Percentiles rank a stretch among this genome's conserved stretches.
Conservation (phyloP, 2,329 filamentous ascomycete genomes). For the Fusarium sp. region DNA sequence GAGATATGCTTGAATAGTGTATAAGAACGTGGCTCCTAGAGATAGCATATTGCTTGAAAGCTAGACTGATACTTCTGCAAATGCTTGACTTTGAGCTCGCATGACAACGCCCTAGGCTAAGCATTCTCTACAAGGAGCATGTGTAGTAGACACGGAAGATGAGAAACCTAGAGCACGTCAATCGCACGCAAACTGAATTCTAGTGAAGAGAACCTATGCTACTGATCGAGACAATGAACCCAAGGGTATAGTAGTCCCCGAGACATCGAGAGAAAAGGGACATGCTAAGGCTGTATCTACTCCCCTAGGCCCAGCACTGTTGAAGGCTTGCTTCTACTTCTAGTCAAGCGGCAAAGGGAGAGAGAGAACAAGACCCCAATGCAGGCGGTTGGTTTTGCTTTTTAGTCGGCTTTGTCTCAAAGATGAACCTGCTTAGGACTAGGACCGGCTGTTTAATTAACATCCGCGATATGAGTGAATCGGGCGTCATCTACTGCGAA, state of each 20-base stretch:
- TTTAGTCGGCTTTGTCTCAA: conserved; percentile 7
- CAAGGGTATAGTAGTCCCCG: not conserved
- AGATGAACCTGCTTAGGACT: not conserved
- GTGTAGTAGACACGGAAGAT: too few relatives aligned
- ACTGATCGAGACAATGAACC: not conserved
- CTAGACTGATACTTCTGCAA: too few relatives aligned
- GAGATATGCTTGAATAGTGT: too few relatives aligned
- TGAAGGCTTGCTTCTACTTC: not conserved
- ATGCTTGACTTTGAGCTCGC: too few relatives aligned
- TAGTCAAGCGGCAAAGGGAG: conserved; percentile 8
- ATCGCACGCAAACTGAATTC: not conserved
- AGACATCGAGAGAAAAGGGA: conserved; percentile 7
- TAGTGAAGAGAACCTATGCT: not conserved
- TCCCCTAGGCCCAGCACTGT: not conserved
- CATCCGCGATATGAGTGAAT: conserved; percentile 2
- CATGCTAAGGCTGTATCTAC: not conserved
- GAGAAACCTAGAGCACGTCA: not conserved
- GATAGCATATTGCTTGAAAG: too few relatives aligned
- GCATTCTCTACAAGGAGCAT: too few relatives aligned
- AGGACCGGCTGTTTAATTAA: not conserved
- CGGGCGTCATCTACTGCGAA: not conserved
- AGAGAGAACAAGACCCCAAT: not conserved
- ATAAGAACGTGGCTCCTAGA: too few relatives aligned
- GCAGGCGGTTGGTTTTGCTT: conserved; percentile 10
- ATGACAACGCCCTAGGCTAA: too few relatives aligned